Percentiles rank a stretch among this genome's conserved stretches.
These are phyloP conservation scores for Ganoderma sinense DNA, from an alignment of 1,284 basidiomycete genomes.

Conservation along the genomic window DNA sequence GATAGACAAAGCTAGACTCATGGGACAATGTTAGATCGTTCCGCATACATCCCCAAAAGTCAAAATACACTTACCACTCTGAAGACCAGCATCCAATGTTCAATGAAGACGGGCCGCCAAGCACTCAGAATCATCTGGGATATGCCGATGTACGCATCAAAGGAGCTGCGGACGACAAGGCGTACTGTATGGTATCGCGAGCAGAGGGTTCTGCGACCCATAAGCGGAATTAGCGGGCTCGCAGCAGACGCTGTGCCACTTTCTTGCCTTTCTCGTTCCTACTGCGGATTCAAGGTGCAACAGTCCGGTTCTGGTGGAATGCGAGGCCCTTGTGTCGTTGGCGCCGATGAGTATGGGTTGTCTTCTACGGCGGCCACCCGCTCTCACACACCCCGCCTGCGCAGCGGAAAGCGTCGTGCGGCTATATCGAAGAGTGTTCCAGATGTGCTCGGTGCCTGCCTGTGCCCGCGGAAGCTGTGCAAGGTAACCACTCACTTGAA, in stretches of 20 bases:
- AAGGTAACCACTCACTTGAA: constrained; percentile 4
- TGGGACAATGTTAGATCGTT: neutral
- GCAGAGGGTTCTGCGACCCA: neutral
- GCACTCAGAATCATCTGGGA: neutral
- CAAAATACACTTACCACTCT: neutral
- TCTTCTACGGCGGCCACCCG: neutral
- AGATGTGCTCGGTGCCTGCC: neutral
- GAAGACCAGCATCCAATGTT: neutral
- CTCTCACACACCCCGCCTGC: neutral
- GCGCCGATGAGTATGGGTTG: neutral
- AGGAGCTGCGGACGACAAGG: neutral
- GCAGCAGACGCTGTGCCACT: neutral
- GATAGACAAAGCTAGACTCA: neutral
- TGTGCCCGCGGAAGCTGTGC: neutral
- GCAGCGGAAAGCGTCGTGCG: constrained; percentile 1
- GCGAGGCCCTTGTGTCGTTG: neutral
- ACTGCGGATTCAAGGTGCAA: neutral
- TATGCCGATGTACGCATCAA: neutral
- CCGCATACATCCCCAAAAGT: neutral
- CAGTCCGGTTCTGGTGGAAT: too few species aligned
- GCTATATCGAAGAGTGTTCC: neutral
- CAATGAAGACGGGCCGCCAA: neutral
- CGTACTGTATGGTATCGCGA: neutral
- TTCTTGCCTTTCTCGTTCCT: neutral
- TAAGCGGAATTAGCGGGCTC: neutral